Conservation (phyloP, 2,329 filamentous ascomycete species). For the Ophiognomonia clavigignenti-juglandacearum region DNA sequence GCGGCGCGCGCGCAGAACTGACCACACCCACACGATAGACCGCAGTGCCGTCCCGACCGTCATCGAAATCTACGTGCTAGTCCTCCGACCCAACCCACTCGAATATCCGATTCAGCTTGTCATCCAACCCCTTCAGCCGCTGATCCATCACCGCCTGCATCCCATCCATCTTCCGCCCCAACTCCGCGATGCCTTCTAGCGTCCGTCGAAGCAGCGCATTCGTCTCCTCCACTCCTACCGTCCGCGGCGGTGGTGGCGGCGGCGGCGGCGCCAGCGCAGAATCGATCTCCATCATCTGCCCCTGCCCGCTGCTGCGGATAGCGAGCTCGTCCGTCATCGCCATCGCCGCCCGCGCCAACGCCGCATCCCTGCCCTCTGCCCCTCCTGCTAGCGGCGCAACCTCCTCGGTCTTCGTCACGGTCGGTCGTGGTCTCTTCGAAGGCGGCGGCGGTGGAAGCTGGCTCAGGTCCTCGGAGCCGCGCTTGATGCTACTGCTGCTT, state of each 20-base stretch:
- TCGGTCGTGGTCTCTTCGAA: conserved; percentile 8
- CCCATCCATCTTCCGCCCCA: conserved; percentile 11
- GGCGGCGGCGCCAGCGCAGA: background rate
- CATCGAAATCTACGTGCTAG: background rate
- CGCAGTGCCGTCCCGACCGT: no score
- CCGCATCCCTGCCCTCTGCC: background rate
- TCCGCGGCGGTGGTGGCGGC: background rate
- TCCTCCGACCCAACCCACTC: conserved; percentile 7
- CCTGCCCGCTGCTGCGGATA: conserved; percentile 5
- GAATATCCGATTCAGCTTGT: conserved; percentile 12
- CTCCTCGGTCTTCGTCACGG: background rate
- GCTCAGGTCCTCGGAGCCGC: conserved; percentile 8
- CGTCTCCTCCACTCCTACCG: background rate
- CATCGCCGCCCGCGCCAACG: background rate
- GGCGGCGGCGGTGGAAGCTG: conserved; percentile 1
- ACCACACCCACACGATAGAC: no score
- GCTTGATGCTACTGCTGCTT: conserved; percentile 3
- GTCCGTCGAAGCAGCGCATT: conserved; percentile 7
- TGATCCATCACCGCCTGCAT: conserved; percentile 10
- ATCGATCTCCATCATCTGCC: conserved; percentile 4
- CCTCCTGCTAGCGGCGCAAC: no score
- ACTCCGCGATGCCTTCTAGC: conserved; percentile 7
- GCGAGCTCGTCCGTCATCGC: background rate
- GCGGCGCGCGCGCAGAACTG: no score
- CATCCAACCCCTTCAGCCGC: conserved; percentile 12